Evolutionary conservation across 2,329 filamentous ascomycete genomes (phyloP).

Genomic region (Stagonosporopsis cucurbitacearum): DNA sequence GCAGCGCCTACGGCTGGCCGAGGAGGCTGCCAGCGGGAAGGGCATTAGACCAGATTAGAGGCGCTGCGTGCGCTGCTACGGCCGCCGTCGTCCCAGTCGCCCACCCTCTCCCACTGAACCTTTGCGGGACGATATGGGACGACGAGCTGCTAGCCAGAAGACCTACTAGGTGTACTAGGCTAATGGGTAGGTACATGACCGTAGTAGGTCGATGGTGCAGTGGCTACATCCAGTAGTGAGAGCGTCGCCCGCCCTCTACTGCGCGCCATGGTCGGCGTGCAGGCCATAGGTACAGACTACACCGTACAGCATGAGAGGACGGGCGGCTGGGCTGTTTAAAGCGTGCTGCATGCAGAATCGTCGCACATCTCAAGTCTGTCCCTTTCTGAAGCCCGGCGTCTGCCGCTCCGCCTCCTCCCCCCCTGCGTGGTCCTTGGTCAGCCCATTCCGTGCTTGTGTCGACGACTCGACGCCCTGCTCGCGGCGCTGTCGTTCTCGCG

Average conservation of each 20-base stretch:
- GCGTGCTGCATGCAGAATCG: conserved; percentile 32
- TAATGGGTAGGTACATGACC: too few species aligned
- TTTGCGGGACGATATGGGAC: conserved; percentile 26
- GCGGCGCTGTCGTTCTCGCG: conserved; percentile 13
- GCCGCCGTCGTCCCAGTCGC: conserved; percentile 26
- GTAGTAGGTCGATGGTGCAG: too few species aligned
- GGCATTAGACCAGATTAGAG: conserved; percentile 36
- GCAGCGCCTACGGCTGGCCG: conserved; percentile 17
- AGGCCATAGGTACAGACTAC: too few species aligned
- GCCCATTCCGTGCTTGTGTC: conserved; percentile 32
- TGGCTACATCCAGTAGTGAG: too few species aligned
- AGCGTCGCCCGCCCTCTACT: conserved; percentile 19
- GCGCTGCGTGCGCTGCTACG: conserved; percentile 22
- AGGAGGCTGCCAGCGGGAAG: conserved; percentile 20
- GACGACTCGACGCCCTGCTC: conserved; percentile 24
- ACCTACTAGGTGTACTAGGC: too few species aligned
- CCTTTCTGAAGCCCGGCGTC: conserved; percentile 28
- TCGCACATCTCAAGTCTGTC: conserved; percentile 40
- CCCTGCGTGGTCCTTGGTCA: conserved; percentile 36
- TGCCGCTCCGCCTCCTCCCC: conserved; percentile 29
- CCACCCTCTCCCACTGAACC: conserved; percentile 16
- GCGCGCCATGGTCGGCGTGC: conserved; percentile 11
- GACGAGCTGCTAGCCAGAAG: conserved; percentile 13
- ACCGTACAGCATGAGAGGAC: conserved; percentile 41
- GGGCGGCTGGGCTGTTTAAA: conserved; percentile 30